These are phyloP conservation scores for Syzygium malaccense DNA, from an alignment of 441 rosid species.

Conservation along the genomic window DNA sequence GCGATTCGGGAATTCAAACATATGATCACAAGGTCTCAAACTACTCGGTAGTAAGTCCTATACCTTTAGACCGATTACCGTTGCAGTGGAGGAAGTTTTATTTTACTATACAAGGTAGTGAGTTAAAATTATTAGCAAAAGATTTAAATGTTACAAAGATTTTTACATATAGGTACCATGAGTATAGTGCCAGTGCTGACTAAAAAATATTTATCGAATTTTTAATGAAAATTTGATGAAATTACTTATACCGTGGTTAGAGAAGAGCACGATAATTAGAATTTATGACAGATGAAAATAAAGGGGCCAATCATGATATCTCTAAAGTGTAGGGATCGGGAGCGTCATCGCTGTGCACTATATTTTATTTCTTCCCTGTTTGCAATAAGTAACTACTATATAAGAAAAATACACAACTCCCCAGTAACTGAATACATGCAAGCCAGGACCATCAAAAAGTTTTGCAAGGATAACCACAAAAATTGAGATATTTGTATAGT, in stretches of 20 bases:
- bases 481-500: too few relatives aligned
- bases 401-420: neutral
- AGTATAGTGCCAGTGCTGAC: accelerated
- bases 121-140: neutral
- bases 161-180: neutral
- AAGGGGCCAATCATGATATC: neutral
- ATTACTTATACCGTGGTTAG: neutral
- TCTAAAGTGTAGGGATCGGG: accelerated
- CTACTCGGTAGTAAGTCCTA: neutral
- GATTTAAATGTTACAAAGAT: neutral
- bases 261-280: neutral
- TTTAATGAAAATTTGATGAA: neutral
- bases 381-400: neutral
- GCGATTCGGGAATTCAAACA: neutral
- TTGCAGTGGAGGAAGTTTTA: neutral
- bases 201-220: neutral
- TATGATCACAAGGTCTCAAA: neutral
- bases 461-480: too few relatives aligned
- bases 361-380: neutral
- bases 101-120: neutral
- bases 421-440: too few relatives aligned
- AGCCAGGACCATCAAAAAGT: too few relatives aligned
- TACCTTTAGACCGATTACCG: neutral
- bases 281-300: neutral
- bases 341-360: neutral